Base-by-base conservation (phyloP, 2,329 filamentous ascomycete genomes). In the Aspergillus flavus region DNA sequence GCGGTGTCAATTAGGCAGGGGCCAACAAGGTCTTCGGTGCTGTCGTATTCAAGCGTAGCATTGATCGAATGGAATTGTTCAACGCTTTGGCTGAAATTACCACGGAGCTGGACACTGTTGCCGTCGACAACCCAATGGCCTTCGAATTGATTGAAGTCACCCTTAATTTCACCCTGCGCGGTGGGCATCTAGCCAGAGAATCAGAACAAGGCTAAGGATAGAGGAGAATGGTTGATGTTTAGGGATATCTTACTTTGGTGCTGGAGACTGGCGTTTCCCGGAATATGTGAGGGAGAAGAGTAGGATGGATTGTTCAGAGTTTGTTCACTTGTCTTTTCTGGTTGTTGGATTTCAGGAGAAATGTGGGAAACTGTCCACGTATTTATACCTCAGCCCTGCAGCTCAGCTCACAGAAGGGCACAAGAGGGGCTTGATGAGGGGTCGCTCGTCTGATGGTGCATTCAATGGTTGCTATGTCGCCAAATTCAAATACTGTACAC, bases 21-120 rank as follows among this genome's bases (percentile, higher is more conserved):
- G 14, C 36, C 4, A 41, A 0, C 36, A 41, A 41, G 36, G 36
- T 41, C 12, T 41, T 41, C 36, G 10, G 19, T 19, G 4, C 1
- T 41, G 12, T 41, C 36, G 36, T 41, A 41, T 41, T 19, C 36
- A 12, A 41, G 36, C 7, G 36, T 41, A 41, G 36, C 36, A 6
- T 1, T 6, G 36, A 0, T 0, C 36, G 36, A 41, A 1, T 14
- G 4, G 0, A 11, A 16, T 19, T 4, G 2, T 41, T 19, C 36
- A 41, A 41, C 12, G 36, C 14, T 6, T 41, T 41, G 36, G 14
- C 11, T 19, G 14, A 41, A 16, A 41, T 41, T 41, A 6, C 36
- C 36, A 41, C 36, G 36, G 16, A 41, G 19, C 36, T 41, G 10
- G 16, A 19, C 14, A 19, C 12, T 19, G 36, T 19, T 1, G 36